Percentiles rank a stretch among this genome's conserved stretches.
These are phyloP conservation scores for Peltaster fructicola DNA, from an alignment of 2,329 filamentous ascomycete species.

Conservation along the genomic window DNA sequence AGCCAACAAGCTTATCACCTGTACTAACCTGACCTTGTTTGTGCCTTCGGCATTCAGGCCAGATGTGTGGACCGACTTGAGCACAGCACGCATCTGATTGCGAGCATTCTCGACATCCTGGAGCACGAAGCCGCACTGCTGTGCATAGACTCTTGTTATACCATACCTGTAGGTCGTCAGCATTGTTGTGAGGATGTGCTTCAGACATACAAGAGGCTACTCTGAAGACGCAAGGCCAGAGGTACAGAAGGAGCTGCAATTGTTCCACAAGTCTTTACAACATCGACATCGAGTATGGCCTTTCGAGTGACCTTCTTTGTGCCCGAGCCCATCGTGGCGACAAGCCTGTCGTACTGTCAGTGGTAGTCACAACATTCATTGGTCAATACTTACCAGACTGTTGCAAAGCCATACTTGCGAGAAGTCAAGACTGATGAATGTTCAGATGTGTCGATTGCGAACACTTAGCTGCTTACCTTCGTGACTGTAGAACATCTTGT, in stretches of 20 bases:
- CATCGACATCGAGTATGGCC: slow-evolving; percentile 73
- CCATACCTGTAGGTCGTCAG: slow-evolving; percentile 40
- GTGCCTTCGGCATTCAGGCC: slow-evolving; percentile 53
- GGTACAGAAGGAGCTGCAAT: slow-evolving; percentile 74
- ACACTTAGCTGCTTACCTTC: slow-evolving; percentile 49
- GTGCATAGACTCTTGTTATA: slow-evolving; percentile 65
- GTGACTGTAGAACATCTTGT: slow-evolving; percentile 81
- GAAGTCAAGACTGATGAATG: slow-evolving; percentile 50
- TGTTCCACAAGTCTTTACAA: slow-evolving; percentile 72
- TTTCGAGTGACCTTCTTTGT: slow-evolving; percentile 64
- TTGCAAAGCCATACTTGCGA: slow-evolving; percentile 79
- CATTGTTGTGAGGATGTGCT: not conserved
- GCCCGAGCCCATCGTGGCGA: slow-evolving; percentile 65
- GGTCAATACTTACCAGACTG: slow-evolving; percentile 55
- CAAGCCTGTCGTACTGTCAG: slow-evolving; percentile 45
- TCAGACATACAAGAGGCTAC: slow-evolving; percentile 55
- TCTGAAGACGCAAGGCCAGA: slow-evolving; percentile 76
- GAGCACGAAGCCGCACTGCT: slow-evolving; percentile 77
- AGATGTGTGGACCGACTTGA: slow-evolving; percentile 38
- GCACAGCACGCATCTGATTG: slow-evolving; percentile 51
- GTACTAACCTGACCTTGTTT: slow-evolving; percentile 45
- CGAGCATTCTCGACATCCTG: slow-evolving; percentile 61
- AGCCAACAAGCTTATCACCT: not conserved
- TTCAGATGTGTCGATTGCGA: too few species aligned
- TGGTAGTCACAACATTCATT: not conserved